A percentile compares a stretch with the other conserved stretches of the same genome.
phyloP scores from a whole-genome alignment of 2,329 filamentous ascomycete genomes.

The Biscogniauxia marginata region DNA sequence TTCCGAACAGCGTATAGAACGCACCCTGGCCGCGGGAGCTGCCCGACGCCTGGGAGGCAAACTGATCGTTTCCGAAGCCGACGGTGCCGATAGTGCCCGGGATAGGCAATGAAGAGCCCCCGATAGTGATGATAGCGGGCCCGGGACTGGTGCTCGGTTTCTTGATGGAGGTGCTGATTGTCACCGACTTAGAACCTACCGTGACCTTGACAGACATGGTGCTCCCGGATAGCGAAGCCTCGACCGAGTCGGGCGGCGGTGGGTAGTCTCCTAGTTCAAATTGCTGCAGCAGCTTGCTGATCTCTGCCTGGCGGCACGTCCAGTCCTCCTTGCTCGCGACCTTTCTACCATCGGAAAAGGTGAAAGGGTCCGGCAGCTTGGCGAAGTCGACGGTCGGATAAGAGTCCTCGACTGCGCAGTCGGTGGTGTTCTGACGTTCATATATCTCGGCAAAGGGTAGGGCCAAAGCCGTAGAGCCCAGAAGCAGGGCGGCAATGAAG shows the following conservation, averaged over 20 bases:
- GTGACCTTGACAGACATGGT: slow-evolving; percentile 45
- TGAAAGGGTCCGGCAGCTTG: slow-evolving; percentile 50
- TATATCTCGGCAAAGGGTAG: slow-evolving; percentile 35
- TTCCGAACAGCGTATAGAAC: slow-evolving; percentile 60
- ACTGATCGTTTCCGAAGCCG: slow-evolving; percentile 57
- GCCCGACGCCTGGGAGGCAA: slow-evolving; percentile 48
- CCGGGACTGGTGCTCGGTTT: slow-evolving; percentile 47
- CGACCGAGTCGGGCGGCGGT: slow-evolving; percentile 44
- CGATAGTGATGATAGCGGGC: slow-evolving; percentile 58
- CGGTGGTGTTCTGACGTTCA: slow-evolving; percentile 33
- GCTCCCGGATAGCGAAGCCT: slow-evolving; percentile 42
- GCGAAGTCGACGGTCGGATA: slow-evolving; percentile 37
- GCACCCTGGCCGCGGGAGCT: slow-evolving; percentile 53
- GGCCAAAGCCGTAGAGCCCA: slow-evolving; percentile 35
- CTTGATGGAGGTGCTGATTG: slow-evolving; percentile 43
- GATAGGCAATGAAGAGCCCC: slow-evolving; percentile 53
- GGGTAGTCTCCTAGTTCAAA: slow-evolving; percentile 52
- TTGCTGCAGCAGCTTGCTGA: slow-evolving; percentile 47
- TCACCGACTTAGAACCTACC: slow-evolving; percentile 44
- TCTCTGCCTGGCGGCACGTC: slow-evolving; percentile 48
- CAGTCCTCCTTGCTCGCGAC: slow-evolving; percentile 47
- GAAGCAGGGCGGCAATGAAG: slow-evolving; percentile 25
- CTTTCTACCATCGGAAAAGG: slow-evolving; percentile 40
- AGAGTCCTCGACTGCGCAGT: slow-evolving; percentile 35
- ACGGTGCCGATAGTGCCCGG: slow-evolving; percentile 55